Conservation (phyloP, 2,329 filamentous ascomycete genomes). For the Coniella vitis region DNA sequence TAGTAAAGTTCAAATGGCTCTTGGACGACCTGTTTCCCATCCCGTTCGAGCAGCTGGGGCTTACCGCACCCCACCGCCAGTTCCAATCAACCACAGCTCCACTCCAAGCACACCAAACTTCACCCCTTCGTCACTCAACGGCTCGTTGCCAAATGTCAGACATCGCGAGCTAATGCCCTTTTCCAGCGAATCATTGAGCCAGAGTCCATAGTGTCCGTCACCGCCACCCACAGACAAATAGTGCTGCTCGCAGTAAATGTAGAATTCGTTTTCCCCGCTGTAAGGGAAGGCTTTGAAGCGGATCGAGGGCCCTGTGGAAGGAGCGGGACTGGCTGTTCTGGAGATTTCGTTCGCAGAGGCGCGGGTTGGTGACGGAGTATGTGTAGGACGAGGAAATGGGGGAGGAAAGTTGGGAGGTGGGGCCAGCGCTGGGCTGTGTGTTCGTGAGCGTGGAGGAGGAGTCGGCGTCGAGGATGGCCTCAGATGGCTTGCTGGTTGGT, state of each 20-base stretch:
- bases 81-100: constrained; percentile 87
- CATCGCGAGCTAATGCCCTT: constrained; percentile 77
- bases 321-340: constrained; percentile 19
- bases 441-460: neutral
- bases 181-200: constrained; percentile 82
- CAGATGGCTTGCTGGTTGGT: constrained; percentile 15
- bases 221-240: constrained; percentile 83
- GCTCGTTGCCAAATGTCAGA: constrained; percentile 91
- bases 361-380: neutral
- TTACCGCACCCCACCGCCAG: constrained; percentile 15
- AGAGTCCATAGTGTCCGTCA: constrained; percentile 86
- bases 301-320: constrained; percentile 64
- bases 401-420: neutral
- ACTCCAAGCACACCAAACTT: constrained; percentile 90
- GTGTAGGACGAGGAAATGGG: too few species aligned
- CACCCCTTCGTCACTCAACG: constrained; percentile 82
- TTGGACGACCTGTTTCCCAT: neutral
- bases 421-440: neutral
- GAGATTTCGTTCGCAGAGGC: neutral
- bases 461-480: neutral
- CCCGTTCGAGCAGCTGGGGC: too few species aligned
- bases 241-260: constrained; percentile 82
- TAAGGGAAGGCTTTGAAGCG: constrained; percentile 98
- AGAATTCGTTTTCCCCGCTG: constrained; percentile 92
- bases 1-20: too few species aligned